Base-by-base conservation (phyloP, 306 rosid genomes). In the Crotalaria pallida region DNA sequence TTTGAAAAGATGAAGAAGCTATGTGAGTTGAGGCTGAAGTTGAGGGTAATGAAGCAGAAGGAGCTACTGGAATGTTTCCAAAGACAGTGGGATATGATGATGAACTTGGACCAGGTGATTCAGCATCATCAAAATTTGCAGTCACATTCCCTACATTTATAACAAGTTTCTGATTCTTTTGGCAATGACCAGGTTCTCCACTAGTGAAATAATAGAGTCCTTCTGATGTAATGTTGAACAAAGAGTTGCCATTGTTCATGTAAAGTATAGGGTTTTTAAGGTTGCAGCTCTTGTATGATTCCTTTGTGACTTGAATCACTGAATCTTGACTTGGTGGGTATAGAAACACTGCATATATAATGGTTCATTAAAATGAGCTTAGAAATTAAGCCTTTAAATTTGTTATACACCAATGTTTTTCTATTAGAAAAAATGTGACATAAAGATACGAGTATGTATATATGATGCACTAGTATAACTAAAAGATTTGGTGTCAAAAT, bases 311-410 rank as follows among this genome's bases (percentile, higher is more conserved):
- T 86, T 91, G 99, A 76, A 94, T 86, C 75, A 91, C 80, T 10
- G 99, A 94, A 78, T 94, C 99, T 86, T 89, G 89, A 61, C 96
- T 91, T 53, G 99, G 99, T 71, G 99, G 96, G 72, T 91, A 94
- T 22, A 94, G 75, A 78, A 94, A 94, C 89, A 87, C 97, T 94
- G 82, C 67, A 8, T 36, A n/a, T 1, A 36, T 36, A 11, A 27
- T 27, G 12, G 41, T 36, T 27, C 33, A 27, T 27, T 36, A 36
- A 36, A 64, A 15, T 40, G 57, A 73, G 36, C 1, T 50, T 0
- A 49, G 15, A 53, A 64, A 10, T 36, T 18, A 4, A 33, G 44
- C 38, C 8, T 58, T 58, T 27, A 7, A 38, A 43, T 43, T 27
- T 44, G 48, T 23, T 56, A n/a, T n/a, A n/a, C n/a, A n/a, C n/a